Base-by-base conservation (phyloP, 2,329 filamentous ascomycete genomes). In the Talaromyces sp. region DNA sequence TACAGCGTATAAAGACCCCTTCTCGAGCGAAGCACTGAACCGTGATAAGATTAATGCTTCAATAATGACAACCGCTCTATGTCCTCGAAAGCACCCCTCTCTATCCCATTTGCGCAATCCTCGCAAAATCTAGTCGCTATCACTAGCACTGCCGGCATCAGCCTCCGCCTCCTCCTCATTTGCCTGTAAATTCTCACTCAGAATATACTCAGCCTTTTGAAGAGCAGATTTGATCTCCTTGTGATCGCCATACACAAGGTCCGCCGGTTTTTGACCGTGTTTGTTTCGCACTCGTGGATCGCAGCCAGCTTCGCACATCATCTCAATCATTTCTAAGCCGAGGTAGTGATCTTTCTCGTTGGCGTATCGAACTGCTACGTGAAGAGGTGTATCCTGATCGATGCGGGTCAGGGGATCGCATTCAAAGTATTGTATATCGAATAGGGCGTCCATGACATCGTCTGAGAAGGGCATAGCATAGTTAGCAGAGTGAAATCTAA, bases 271-370 rank as follows among this genome's bases (percentile, higher is more conserved):
- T 60, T 79, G 76, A 31, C 76, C 75, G 60, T 79, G 76, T 67
- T 79, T 80, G 67, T 82, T 81, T 65, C 76, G 74, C 61, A 81
- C 77, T 39, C 80, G 75, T 8, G 79, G 78, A 67, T 81, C 79
- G 63, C 78, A 80, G 50, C 79, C 79, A 28, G 79, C 79, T 54
- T 81, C 79, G 63, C 78, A 78, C 74, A 80, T 78, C 79, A 81
- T 81, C 65, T 76, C 76, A 64, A 80, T 74, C 79, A 81, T 81
- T 35, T 75, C 77, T 25, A 73, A 66, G 12, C 78, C 79, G 6
- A 80, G 63, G 33, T 76, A 72, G 25, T 73, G 64, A 60, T 80
- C 77, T 64, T 79, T 79, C 54, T 81, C 79, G 62, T 79, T 80
- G 67, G 78, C 77, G 66, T 74, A 80, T 54, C 75, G 75, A 40